Evolutionary conservation across 768 basidiomycete species (phyloP).

Genomic region (Wakefieldia striispora): DNA sequence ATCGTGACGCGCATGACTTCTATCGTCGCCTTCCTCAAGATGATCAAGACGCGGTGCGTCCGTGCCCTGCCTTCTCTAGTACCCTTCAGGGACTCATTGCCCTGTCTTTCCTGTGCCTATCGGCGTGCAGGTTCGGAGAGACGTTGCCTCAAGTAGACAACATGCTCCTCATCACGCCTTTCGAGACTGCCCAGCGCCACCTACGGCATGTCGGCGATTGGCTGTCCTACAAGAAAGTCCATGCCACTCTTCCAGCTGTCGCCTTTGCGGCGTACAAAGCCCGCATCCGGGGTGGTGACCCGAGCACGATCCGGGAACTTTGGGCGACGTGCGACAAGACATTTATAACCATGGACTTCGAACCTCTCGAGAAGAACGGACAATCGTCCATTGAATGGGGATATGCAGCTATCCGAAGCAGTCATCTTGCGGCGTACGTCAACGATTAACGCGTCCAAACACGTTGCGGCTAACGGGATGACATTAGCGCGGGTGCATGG

Average conservation of each 20-base stretch:
- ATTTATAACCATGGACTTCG: constrained; percentile 72
- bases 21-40: constrained; percentile 73
- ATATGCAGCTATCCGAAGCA: constrained; percentile 75
- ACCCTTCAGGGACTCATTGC: not conserved
- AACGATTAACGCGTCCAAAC: not conserved
- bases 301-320: constrained; percentile 58
- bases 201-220: constrained; percentile 70
- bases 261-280: constrained; percentile 61
- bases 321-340: constrained; percentile 74
- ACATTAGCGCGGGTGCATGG: constrained; percentile 62
- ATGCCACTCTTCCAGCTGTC: constrained; percentile 69
- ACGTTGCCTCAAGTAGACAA: constrained; percentile 71
- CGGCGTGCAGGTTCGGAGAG: constrained; percentile 58
- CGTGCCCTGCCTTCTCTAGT: not conserved
- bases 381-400: constrained; percentile 76
- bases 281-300: constrained; percentile 66
- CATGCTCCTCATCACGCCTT: constrained; percentile 63
- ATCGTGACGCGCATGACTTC: constrained; percentile 76
- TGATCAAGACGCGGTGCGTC: constrained; percentile 75
- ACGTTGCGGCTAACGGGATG: constrained; percentile 1
- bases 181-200: constrained; percentile 66
- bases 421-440: constrained; percentile 66
- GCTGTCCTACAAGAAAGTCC: constrained; percentile 63
- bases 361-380: constrained; percentile 71
- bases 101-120: not conserved